phyloP scores from a whole-genome alignment of 257 asterid species.

The Solanum megistacrolobum region DNA sequence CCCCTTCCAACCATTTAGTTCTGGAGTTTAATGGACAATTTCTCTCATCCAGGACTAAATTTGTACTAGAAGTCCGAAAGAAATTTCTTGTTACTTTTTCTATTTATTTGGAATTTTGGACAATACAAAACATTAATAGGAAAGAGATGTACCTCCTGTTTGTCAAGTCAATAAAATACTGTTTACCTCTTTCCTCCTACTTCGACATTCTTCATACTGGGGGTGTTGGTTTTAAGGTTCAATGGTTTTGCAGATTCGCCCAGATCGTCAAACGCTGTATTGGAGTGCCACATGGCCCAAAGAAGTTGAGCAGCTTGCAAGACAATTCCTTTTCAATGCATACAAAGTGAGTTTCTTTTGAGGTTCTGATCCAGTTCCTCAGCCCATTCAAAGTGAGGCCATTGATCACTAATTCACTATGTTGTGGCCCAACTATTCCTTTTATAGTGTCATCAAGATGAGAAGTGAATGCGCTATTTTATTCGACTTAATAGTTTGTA shows the following conservation, averaged over 20 bases:
- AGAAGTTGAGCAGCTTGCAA: conserved; percentile 95
- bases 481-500: background rate
- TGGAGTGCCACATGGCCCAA: conserved; percentile 99
- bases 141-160: background rate
- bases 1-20: background rate
- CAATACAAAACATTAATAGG: background rate
- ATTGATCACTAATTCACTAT: background rate
- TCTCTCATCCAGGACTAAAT: background rate
- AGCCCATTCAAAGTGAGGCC: background rate
- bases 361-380: background rate
- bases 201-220: background rate
- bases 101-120: background rate
- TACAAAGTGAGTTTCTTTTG: conserved; percentile 51
- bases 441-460: background rate
- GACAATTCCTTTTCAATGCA: conserved; percentile 60
- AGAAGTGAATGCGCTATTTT: background rate
- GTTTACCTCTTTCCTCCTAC: background rate
- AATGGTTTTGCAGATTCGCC: conserved; percentile 63
- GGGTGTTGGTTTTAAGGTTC: conserved; percentile 1
- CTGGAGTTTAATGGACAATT: background rate
- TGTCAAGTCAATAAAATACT: background rate
- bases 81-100: background rate
- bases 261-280: conserved; percentile 95
- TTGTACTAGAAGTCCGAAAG: background rate
- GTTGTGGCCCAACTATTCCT: background rate